Base-by-base conservation (phyloP, 768 basidiomycete species). In the Podaxis mareebaensis region DNA sequence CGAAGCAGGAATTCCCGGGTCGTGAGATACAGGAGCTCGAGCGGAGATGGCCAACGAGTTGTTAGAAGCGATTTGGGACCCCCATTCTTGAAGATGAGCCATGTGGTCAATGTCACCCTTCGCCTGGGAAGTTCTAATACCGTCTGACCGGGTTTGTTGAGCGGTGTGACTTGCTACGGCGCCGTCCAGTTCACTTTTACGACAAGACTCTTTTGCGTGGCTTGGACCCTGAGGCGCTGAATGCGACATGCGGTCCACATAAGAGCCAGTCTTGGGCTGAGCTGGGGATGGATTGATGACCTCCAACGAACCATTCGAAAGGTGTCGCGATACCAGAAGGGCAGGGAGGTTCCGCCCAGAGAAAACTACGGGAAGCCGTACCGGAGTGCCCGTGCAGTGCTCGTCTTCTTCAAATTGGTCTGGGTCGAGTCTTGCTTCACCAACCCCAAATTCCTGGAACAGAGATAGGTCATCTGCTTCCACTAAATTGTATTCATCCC, bases 101-200 rank as follows among this genome's bases (percentile, higher is more conserved):
- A 63, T 63, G 54, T 56, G 54, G 54, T 57, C 22, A 33, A 8
- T 40, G 12, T 40, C 15, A 57, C 33, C 36, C 44, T 63, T 63
- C 38, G 20, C 61, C 36, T 49, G 61, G 36, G 55, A 63, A 56
- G 46, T 39, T 40, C 61, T n/a, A 36, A 17, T 55, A 53, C 38
- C 61, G 61, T 40, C 54, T 63, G 61, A 63, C 61, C 48, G 12
- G 26, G 33, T 11, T 63, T 53, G 60, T 38, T 39, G 54, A 36
- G 38, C 46, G 51, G 46, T 40, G 46, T 63, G 48, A 57, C 44
- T 30, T 51, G 44, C n/a, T 36, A 51, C 4, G 22, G 39, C n/a
- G 39, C 13, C 11, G 12, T 8, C 20, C 15, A 6, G 54, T 2
- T 10, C 26, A 51, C 20, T 60, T 39, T 39, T 38, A 52, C n/a